phyloP scores from a whole-genome alignment of 208 protist species.

The Acanthamoeba lenticulata region DNA sequence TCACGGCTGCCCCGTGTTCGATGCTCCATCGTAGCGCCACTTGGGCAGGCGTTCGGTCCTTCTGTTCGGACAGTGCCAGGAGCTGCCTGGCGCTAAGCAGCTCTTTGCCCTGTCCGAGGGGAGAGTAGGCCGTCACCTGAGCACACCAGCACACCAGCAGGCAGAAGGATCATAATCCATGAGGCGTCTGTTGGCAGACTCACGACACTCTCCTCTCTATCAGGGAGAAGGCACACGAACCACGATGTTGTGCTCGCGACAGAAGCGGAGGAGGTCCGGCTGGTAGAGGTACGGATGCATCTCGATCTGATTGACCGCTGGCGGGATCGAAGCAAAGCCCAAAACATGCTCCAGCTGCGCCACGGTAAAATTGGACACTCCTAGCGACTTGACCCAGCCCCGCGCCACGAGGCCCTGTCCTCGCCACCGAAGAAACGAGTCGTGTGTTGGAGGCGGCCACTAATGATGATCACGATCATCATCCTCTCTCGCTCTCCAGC shows the following conservation, averaged over 20 bases:
- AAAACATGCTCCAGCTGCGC: background rate
- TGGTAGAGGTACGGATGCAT: constrained; percentile 43
- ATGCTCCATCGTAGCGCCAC: background rate
- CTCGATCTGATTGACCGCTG: constrained; percentile 19
- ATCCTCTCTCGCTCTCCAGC: too few species aligned
- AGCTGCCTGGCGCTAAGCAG: background rate
- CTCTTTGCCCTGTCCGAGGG: background rate
- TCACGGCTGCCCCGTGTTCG: background rate
- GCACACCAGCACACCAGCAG: background rate
- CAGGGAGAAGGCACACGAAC: background rate
- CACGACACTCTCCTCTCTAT: too few species aligned
- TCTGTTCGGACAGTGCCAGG: background rate
- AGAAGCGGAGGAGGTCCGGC: background rate
- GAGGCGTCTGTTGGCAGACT: too few species aligned
- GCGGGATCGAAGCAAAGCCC: background rate
- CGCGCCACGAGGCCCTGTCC: background rate
- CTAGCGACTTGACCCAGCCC: background rate
- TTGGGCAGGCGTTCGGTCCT: background rate
- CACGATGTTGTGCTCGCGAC: background rate
- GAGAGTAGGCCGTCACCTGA: constrained; percentile 18
- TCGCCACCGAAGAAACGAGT: background rate
- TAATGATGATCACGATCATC: background rate
- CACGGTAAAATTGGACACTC: constrained; percentile 27
- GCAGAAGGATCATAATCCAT: background rate
- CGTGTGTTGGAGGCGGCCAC: background rate